Conservation (phyloP, 2,329 filamentous ascomycete genomes). For the Phaeosphaeria sp. region DNA sequence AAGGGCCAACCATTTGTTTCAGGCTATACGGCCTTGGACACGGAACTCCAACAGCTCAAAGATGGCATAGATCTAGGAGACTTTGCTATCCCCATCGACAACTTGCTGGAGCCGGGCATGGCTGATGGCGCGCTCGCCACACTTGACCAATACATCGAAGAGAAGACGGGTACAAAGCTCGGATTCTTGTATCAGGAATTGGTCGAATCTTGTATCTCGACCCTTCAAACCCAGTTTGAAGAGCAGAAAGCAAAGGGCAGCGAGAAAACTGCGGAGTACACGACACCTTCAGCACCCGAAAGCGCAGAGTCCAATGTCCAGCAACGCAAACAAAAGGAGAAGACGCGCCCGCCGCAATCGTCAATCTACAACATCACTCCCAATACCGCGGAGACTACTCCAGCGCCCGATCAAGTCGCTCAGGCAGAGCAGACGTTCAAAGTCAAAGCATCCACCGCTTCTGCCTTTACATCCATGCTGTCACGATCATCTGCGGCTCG, state of each 20-base stretch:
- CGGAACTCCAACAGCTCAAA: slow-evolving; percentile 51
- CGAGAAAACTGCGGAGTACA: slow-evolving; percentile 9
- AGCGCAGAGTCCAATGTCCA: slow-evolving; percentile 36
- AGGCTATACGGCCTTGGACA: slow-evolving; percentile 41
- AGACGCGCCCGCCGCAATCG: slow-evolving; percentile 51
- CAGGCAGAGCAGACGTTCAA: slow-evolving; percentile 28
- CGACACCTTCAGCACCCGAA: slow-evolving; percentile 9
- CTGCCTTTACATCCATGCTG: slow-evolving; percentile 48
- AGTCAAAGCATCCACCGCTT: slow-evolving; percentile 48
- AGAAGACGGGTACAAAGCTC: slow-evolving; percentile 51
- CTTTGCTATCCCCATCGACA: slow-evolving; percentile 52
- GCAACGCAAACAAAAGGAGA: slow-evolving; percentile 52
- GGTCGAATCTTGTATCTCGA: slow-evolving; percentile 47
- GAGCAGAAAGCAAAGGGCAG: slow-evolving; percentile 17
- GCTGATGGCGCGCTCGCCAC: slow-evolving; percentile 42
- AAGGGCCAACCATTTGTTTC: slow-evolving; percentile 50
- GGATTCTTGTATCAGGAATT: slow-evolving; percentile 55
- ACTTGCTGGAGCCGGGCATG: slow-evolving; percentile 52
- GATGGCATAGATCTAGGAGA: slow-evolving; percentile 49
- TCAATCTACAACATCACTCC: slow-evolving; percentile 43
- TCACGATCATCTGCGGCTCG: slow-evolving; percentile 24
- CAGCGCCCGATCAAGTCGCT: not conserved
- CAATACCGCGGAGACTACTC: slow-evolving; percentile 1
- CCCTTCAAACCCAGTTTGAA: slow-evolving; percentile 40
- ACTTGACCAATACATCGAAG: slow-evolving; percentile 49